phyloP scores from a whole-genome alignment of 2,329 filamentous ascomycete genomes.

The Apiospora pterosperma region DNA sequence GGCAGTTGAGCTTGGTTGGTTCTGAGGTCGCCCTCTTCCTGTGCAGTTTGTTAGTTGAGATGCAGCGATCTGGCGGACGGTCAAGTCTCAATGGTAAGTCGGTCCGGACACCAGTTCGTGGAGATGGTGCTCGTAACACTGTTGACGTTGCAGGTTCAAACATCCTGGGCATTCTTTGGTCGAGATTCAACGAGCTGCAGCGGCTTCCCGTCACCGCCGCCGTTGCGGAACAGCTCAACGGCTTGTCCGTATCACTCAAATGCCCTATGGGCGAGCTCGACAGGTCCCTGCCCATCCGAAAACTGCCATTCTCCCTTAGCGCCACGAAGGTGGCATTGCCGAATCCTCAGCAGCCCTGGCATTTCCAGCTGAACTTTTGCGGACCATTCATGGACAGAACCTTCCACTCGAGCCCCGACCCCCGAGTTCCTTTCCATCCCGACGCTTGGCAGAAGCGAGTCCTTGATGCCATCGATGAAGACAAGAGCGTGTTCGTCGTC shows the following conservation, averaged over 20 bases:
- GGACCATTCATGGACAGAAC: neutral
- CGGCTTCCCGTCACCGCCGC: neutral
- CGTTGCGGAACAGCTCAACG: conserved; percentile 6
- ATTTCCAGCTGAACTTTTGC: neutral
- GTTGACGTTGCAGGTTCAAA: neutral
- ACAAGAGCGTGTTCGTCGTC: conserved; percentile 70
- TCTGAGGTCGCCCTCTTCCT: conserved; percentile 33
- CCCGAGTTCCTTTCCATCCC: conserved; percentile 67
- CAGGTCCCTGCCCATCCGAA: neutral
- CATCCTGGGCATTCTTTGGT: neutral
- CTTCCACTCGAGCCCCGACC: conserved; percentile 59
- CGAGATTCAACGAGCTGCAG: neutral
- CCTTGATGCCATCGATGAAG: conserved; percentile 67
- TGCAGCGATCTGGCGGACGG: neutral
- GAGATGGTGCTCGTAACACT: conserved; percentile 8
- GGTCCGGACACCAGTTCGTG: neutral
- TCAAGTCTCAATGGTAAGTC: conserved; percentile 13
- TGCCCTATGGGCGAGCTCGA: conserved; percentile 3
- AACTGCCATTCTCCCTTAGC: neutral
- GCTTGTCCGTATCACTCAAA: conserved; percentile 9
- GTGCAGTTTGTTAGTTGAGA: conserved; percentile 28
- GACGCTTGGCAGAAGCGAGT: conserved; percentile 76
- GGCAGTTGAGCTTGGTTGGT: conserved; percentile 23
- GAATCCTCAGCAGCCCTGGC: neutral
- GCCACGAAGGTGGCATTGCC: neutral